Evolutionary conservation across 78 protist genomes (phyloP).

Genomic region (Dictyostelium intermedium): DNA sequence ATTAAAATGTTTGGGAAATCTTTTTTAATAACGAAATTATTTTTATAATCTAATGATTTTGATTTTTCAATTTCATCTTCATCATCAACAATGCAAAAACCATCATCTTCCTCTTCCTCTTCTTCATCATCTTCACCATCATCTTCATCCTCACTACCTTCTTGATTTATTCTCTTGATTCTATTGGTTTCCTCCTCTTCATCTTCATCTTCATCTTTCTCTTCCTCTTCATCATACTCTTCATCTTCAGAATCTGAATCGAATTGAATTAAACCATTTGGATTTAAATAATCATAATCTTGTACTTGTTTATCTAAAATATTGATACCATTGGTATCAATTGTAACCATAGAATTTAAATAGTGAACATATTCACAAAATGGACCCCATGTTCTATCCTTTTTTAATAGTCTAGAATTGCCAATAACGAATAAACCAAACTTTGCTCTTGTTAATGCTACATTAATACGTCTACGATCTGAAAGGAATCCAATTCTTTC

Average conservation of each 20-base stretch:
- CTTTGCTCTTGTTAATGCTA: slow-evolving; percentile 92
- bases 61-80: background rate
- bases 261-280: background rate
- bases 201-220: background rate
- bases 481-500: slow-evolving; percentile 86
- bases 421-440: slow-evolving; percentile 78
- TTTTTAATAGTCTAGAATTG: background rate
- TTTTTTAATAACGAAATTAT: background rate
- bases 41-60: background rate
- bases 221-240: background rate
- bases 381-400: slow-evolving; percentile 11
- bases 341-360: background rate
- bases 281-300: background rate
- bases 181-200: background rate
- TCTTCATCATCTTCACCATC: background rate
- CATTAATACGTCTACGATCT: slow-evolving; percentile 93
- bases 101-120: background rate
- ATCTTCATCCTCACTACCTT: background rate
- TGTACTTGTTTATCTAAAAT: background rate
- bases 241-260: background rate
- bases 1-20: background rate
- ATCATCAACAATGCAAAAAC: no score
- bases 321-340: background rate
- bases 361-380: background rate
- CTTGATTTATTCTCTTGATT: background rate